Base-by-base conservation (phyloP, 2,329 filamentous ascomycete species). In the Paecilomyces formosus region DNA sequence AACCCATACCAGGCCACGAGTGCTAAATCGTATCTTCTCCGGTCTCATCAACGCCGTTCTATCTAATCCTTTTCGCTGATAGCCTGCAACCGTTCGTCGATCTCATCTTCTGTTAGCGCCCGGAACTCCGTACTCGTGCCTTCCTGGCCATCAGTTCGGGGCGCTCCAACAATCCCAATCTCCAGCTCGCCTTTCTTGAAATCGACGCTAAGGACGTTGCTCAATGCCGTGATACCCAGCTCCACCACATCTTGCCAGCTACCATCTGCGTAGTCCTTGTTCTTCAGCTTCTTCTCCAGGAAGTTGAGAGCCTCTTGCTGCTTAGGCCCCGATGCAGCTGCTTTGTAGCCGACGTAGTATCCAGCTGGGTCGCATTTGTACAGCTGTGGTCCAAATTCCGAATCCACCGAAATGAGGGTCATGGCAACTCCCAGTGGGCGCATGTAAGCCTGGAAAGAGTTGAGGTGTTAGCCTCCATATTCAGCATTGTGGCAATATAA, bases 181-280 rank as follows among this genome's bases (percentile, higher is more conserved):
- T 99, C 94, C 74, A 99, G 88, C 82, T 99, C 94, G 68, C 89
- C 89, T 83, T 97, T 97, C 85, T 99, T 99, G 83, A 99, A 99
- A 76, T 99, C 94, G 76, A 97, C 96, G 78, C 93, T 97, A 64
- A 99, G 83, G 61, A 99, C 92, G 35, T 90, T 96, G 84, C 92
- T 96, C 75, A 99, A 80, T 6, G 94, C 93, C 52, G 91, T 90
- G 75, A 99, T 99, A 60, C 90, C 94, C 69, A 97, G 83, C 82
- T 99, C 94, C 55, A 99, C 93, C 54, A 99, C 94, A 61, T 99
- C 94, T 77, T 96, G 90, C 94, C 94, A 99, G 72, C 81, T 87
- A 61, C 94, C 94, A 59, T 94, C 89, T 35, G 93, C 94, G 69
- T 84, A 82, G 71, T 97, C 92, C 86, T 97, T 97, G 87, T 96